Conservation (phyloP, 495 filamentous ascomycete species). For the Penicillium egyptiacum region DNA sequence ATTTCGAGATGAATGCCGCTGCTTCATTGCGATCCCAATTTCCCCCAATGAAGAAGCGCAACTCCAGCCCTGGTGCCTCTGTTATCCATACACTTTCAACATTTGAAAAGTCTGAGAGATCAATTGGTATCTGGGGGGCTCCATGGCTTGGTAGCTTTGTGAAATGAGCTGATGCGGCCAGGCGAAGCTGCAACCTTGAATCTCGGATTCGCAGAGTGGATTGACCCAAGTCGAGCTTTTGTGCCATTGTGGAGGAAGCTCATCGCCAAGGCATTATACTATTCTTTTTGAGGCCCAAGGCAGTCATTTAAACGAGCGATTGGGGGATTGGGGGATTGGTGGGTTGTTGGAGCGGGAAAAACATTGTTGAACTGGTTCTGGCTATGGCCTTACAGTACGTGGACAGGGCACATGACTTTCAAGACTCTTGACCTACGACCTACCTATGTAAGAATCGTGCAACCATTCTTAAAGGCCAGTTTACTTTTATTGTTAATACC, state of each 20-base stretch:
- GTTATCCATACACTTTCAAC: slow-evolving; percentile 29
- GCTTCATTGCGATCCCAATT: background rate
- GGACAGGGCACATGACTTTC: background rate
- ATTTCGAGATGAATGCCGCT: slow-evolving; percentile 15
- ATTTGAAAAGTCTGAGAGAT: slow-evolving; percentile 6
- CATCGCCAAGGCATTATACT: background rate
- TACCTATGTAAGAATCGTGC: background rate
- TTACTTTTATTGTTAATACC: background rate
- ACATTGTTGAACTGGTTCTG: background rate
- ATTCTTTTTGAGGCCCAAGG: background rate
- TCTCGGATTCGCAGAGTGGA: slow-evolving; percentile 8
- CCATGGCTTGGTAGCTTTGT: background rate
- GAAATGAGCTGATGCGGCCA: slow-evolving; percentile 17
- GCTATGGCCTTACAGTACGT: background rate
- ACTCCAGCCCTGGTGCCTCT: slow-evolving; percentile 31
- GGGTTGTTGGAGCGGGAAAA: background rate
- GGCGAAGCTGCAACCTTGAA: slow-evolving; percentile 19
- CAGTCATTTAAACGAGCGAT: background rate
- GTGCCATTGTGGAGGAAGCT: slow-evolving; percentile 15
- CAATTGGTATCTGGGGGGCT: background rate
- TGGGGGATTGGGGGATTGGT: background rate
- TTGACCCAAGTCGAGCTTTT: slow-evolving; percentile 21
- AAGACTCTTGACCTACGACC: background rate
- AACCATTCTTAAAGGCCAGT: background rate
- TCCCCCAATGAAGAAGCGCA: slow-evolving; percentile 25